Evolutionary conservation across 164 flowering plant genomes (phyloP).

Genomic region (Nymphaea thermarum): DNA sequence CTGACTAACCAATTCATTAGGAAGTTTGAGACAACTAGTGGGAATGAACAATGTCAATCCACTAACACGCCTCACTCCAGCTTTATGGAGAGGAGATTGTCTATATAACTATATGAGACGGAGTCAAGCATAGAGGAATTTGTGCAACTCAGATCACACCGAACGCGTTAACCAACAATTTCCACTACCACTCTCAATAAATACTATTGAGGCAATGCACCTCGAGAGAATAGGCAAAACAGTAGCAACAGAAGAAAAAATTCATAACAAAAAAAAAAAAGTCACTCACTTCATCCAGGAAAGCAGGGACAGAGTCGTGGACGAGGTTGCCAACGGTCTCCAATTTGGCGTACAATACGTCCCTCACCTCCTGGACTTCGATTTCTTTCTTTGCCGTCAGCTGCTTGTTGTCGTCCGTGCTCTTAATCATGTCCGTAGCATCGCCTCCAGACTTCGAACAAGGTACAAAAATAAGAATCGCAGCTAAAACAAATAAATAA

Average conservation of each 20-base stretch:
- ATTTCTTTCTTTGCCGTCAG: constrained; percentile 43
- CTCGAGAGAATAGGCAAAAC: no score
- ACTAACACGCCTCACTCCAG: no score
- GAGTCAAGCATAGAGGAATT: no score
- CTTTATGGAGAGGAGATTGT: no score
- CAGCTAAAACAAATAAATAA: not conserved
- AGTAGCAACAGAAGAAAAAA: not conserved
- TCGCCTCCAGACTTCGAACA: constrained; percentile 43
- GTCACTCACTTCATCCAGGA: constrained; percentile 58
- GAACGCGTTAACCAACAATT: no score
- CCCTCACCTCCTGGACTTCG: constrained; percentile 58
- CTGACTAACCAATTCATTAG: no score
- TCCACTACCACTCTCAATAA: no score
- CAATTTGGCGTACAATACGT: constrained; percentile 34
- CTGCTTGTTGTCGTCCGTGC: constrained; percentile 57
- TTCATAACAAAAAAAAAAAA: not conserved
- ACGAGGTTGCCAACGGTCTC: constrained; percentile 73
- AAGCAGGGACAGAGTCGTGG: constrained; percentile 84
- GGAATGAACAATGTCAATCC: no score
- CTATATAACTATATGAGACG: no score
- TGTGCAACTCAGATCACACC: no score
- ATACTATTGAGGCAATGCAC: no score
- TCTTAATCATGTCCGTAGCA: constrained; percentile 44
- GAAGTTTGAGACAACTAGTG: no score
- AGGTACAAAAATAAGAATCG: not conserved